Evolutionary conservation across 2,329 filamentous ascomycete species (phyloP).

Genomic region (Talaromyces sp.): DNA sequence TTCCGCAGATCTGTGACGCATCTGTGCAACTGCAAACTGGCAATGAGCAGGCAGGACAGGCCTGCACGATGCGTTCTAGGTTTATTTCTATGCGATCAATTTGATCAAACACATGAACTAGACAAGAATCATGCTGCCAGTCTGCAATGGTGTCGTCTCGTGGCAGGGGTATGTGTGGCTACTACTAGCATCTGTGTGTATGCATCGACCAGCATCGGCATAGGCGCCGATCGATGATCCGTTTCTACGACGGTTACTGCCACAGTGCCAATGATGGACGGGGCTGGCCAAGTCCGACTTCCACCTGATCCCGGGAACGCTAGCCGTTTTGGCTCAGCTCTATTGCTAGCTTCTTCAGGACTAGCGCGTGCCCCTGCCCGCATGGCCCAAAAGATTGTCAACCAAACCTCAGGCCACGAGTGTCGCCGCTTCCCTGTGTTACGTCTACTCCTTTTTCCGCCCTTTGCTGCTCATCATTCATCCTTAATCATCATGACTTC

Average conservation of each 20-base stretch:
- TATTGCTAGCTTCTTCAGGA: constrained; percentile 23
- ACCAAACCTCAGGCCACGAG: constrained; percentile 7
- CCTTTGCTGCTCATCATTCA: not conserved
- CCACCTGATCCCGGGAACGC: constrained; percentile 25
- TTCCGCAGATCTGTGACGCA: not conserved
- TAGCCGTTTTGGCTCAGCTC: constrained; percentile 29
- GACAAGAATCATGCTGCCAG: not conserved
- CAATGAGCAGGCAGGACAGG: not conserved
- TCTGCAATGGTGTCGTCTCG: not conserved
- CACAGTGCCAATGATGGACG: not conserved
- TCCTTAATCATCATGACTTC: not conserved
- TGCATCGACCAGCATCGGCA: constrained; percentile 5
- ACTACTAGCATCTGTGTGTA: not conserved
- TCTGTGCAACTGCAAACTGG: not conserved
- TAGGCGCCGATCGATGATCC: constrained; percentile 16
- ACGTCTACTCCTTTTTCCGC: not conserved
- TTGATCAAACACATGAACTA: not conserved
- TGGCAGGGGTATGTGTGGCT: not conserved
- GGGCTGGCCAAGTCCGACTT: not conserved
- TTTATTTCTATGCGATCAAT: not conserved
- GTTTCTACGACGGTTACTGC: constrained; percentile 18
- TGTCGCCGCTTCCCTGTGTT: not conserved
- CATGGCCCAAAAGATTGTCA: not conserved
- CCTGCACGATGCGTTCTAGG: not conserved
- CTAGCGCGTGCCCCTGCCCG: constrained; percentile 24